Evolutionary conservation across 768 basidiomycete genomes (phyloP), one percentile per base, ranked within the genome.

Genomic region (Tephrocybe sp.): DNA sequence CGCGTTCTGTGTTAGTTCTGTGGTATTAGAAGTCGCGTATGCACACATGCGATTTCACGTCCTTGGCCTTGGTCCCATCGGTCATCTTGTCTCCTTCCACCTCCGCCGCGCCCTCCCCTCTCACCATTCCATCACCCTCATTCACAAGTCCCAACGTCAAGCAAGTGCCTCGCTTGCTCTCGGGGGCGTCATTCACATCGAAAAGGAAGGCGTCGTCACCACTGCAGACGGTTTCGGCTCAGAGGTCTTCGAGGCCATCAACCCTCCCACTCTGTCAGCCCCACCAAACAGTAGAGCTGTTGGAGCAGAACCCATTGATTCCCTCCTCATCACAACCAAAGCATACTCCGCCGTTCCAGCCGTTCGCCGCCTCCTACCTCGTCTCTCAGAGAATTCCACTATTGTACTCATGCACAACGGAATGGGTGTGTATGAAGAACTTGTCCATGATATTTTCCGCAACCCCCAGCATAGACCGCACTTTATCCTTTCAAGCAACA

Each of bases 341-440:
- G 87, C 91, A 1, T 76, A 83, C 13, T 72, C 77, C 8, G 88
- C 87, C 4, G 45, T 85, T 3, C 61, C 65, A 2, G 82, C 87
- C 4, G 57, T 99, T 32, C 65, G 68, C 14, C 62, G 66, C 0
- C 78, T 98, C 49, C 68, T 78, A 14, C 81, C 80, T 11, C 80
- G 92, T 14, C 68, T 98, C 16, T 73, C 77, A 4, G 63, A 76
- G 0, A 66, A 78, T 44, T 88, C 86, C 39, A 96, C 94, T 32
- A 84, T 98, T 56, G 89, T 96, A 2, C 79, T 99, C n/a, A 68
- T 98, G 47, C 91, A 96, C 62, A 96, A 96, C 64, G 96, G 96
- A 20, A 89, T 97, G 84, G 96, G 93, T 10, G 71, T 95, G 8
- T 90, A 92, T 66, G 95, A 98, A 57, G 71, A 82, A 53, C 75